A percentile compares a stretch with the other conserved stretches of the same genome.
Conservation (phyloP, 2,329 filamentous ascomycete species). For the Neonectria ditissima region DNA sequence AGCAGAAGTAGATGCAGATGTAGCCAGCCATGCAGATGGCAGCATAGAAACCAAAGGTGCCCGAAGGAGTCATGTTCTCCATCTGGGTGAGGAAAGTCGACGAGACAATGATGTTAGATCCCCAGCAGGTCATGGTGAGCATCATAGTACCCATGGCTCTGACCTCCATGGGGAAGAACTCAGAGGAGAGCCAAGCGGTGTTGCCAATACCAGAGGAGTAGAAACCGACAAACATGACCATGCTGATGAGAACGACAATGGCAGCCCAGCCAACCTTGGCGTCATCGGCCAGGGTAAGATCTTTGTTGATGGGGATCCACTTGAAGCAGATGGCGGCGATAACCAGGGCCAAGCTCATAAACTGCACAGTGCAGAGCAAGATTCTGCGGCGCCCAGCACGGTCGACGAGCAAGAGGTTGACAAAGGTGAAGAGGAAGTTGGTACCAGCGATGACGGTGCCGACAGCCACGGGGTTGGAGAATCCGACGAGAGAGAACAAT, state of each 20-base stretch:
- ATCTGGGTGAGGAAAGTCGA: slow-evolving; percentile 62
- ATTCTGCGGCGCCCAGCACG: slow-evolving; percentile 58
- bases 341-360: slow-evolving; percentile 58
- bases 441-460: slow-evolving; percentile 57
- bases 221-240: slow-evolving; percentile 46
- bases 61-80: slow-evolving; percentile 61
- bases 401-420: slow-evolving; percentile 61
- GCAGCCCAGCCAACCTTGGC: slow-evolving; percentile 49
- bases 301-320: slow-evolving; percentile 55
- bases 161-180: slow-evolving; percentile 61
- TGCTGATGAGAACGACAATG: slow-evolving; percentile 56
- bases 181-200: slow-evolving; percentile 60
- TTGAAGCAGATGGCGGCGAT: slow-evolving; percentile 57
- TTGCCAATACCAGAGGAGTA: slow-evolving; percentile 60
- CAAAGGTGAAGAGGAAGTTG: slow-evolving; percentile 62
- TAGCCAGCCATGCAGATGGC: slow-evolving; percentile 61
- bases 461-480: slow-evolving; percentile 61
- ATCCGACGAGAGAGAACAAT: slow-evolving; percentile 62
- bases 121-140: slow-evolving; percentile 60
- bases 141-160: slow-evolving; percentile 62
- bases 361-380: slow-evolving; percentile 56
- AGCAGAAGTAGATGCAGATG: slow-evolving; percentile 58
- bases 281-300: slow-evolving; percentile 52
- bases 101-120: slow-evolving; percentile 61
- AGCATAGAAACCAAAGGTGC: slow-evolving; percentile 65